Base-by-base conservation (phyloP, 306 rosid genomes). In the Pyrus communis region DNA sequence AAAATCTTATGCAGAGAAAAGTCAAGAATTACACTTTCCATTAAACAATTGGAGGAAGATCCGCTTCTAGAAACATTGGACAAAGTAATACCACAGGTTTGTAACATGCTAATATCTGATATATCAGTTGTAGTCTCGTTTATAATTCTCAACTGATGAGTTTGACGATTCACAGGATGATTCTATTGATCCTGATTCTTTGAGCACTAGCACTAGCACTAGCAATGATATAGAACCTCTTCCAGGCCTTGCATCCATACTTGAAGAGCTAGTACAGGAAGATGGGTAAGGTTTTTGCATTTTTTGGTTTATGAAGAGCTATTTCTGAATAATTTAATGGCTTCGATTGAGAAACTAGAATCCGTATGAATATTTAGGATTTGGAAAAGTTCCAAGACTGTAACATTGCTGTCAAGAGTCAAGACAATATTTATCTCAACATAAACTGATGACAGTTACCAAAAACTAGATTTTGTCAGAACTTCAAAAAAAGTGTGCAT, bases 61-160 rank as follows among this genome's bases (percentile, higher is more conserved):
- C 98, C 98, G 33, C 97, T 94, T 63, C 89, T 92, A 70, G 97
- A 92, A 87, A 95, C 98, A 11, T 81, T 95, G 83, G 98, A 95
- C 77, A 89, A 95, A 88, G 98, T 95, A 68, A 95, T 95, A 83
- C 93, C 91, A 63, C 96, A 92, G 97, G 98, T 95, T 78, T 74
- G 93, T 88, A 45, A 66, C 64, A 46, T 45, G 71, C 75, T 52
- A 23, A 9, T 52, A 33, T 58, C 11, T 68, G 30, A n/a, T 51
- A 30, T 22, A 9, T 51, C 38, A 35, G 22, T 38, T 71, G 38
- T 54, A 45, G 63, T 33, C 51, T 10, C 69, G 7, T 35, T 78
- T 69, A 55, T 31, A 5, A 45, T 31, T 70, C 27, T 49, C 42
- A 66, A 22, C 12, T 70, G 59, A 82, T 59, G 74, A 75, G 67